Base-by-base conservation (phyloP, 305 asterid genomes). In the Solanum chacoense region DNA sequence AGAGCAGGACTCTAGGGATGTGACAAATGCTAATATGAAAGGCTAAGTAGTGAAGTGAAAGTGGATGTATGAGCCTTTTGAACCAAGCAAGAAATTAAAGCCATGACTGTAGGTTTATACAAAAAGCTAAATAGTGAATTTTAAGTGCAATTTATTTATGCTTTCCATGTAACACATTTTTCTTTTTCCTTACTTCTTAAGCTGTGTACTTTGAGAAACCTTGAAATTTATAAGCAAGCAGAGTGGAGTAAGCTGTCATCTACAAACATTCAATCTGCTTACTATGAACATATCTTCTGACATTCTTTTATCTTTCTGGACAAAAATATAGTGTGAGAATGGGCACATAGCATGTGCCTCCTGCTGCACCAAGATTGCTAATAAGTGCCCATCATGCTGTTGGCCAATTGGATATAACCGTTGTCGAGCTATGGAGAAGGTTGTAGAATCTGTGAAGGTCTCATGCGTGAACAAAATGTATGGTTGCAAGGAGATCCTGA, bases 291-390 rank as follows among this genome's bases (percentile, higher is more conserved):
- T 72, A 42, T 73, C 8, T 20, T 16, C 55, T 87, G 71, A 73
- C 74, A 29, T 63, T 24, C 26, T 81, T 91, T 84, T 67, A 0
- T 83, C 87, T 89, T 69, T 78, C 35, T 89, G 88, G 76, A 35
- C 84, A 67, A 69, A 85, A 73, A 81, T 89, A 74, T 81, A 94
- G 98, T 94, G 98, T 84, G 96, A 91, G 91, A 94, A 97, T 86
- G 99, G 98, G 87, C 98, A 97, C 84, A 67, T 96, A 90, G 96
- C 97, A 77, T 96, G 99, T 72, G 87, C 92, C 36, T 83, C 93
- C 35, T 97, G 99, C 94, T 93, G 97, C 92, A 75, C 28, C 83
- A 92, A 79, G 88, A 92, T 94, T 91, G 85, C 71, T 85, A 92
- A 92, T 89, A 93, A 90, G 88, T 97, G 98, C 76, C 91, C 94